Evolutionary conservation across 768 basidiomycete species (phyloP), one percentile per base, ranked within the genome.

Genomic region (Peribolospora baueri): DNA sequence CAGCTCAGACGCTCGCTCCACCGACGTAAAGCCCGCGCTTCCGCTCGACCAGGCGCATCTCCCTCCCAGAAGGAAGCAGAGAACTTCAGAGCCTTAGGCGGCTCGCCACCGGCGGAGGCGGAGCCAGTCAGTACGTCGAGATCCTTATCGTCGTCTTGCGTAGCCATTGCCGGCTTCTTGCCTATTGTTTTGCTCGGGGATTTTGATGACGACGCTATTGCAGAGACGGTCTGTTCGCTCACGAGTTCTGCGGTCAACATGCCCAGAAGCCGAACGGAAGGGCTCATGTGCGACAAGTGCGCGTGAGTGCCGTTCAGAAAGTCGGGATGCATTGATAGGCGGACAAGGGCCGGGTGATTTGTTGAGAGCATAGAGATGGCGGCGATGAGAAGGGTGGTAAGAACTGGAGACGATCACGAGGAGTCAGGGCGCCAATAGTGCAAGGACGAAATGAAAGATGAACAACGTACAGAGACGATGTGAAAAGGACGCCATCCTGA

Each of bases 221-320:
- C 57, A 8, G 51, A 48, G 42, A 68, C 55, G 2, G 68, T 68
- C 42, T 63, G 52, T 40, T 62, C 54, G 40, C 65, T 67, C 7
- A 70, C 55, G 36, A 81, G 70, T 67, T 98, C 91, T 0, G 84
- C 91, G 0, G 77, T 78, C 42, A 95, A 74, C 87, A 98, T 91
- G 3, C 93, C 93, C 60, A 86, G 82, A 37, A 80, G 74, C 3
- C 91, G 79, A 14, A 93, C 74, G 3, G 78, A 72, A 1, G 71
- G 68, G 53, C 91, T 85, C 5, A 79, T 68, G 66, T 91, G 85
- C 0, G 73, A 73, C 48, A 98, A 77, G 63, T 93, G 95, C 5
- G 68, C 67, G 5, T 79, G 75, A 49, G 93, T 72, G 9, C 76
- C 76, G 25, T 70, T 68, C 58, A 95, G 73, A 63, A 95, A 80